These are phyloP conservation scores for Massarina eburnea DNA, from an alignment of 2,329 filamentous ascomycete genomes.

Conservation along the genomic window DNA sequence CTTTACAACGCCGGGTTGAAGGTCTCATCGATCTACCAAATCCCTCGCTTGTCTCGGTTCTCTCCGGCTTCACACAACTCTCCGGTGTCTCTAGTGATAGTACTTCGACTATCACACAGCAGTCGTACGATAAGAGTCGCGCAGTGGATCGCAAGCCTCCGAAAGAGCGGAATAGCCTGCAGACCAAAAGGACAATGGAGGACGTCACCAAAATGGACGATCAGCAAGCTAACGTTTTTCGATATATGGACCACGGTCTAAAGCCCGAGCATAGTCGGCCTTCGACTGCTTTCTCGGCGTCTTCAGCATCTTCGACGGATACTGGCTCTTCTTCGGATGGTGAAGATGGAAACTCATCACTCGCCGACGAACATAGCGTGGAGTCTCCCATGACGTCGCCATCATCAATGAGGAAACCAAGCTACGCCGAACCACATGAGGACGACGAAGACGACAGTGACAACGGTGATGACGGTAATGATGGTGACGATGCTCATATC, in stretches of 20 bases:
- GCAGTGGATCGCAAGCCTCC: slow-evolving; percentile 23
- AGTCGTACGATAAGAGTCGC: slow-evolving; percentile 40
- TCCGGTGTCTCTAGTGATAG: slow-evolving; percentile 37
- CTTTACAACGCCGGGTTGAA: slow-evolving; percentile 35
- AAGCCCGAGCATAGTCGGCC: slow-evolving; percentile 17
- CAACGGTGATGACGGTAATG: slow-evolving; percentile 6
- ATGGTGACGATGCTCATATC: slow-evolving; percentile 21
- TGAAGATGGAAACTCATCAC: slow-evolving; percentile 24
- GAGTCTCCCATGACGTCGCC: slow-evolving; percentile 36
- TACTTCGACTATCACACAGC: slow-evolving; percentile 50
- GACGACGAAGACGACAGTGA: not conserved
- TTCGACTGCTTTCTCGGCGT: slow-evolving; percentile 22
- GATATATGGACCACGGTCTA: slow-evolving; percentile 24
- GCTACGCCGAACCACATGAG: slow-evolving; percentile 12
- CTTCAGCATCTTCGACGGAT: slow-evolving; percentile 23
- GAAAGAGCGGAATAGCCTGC: slow-evolving; percentile 18
- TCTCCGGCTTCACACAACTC: slow-evolving; percentile 45
- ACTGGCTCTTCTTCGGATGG: slow-evolving; percentile 20
- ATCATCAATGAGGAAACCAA: slow-evolving; percentile 21
- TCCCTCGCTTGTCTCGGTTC: slow-evolving; percentile 46
- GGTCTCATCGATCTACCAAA: slow-evolving; percentile 38
- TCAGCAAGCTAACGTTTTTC: slow-evolving; percentile 30
- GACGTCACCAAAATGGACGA: slow-evolving; percentile 15
- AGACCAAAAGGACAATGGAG: slow-evolving; percentile 13
- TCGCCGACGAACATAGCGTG: slow-evolving; percentile 20